Base-by-base conservation (phyloP, 768 basidiomycete genomes). In the Mycena chlorophos region DNA sequence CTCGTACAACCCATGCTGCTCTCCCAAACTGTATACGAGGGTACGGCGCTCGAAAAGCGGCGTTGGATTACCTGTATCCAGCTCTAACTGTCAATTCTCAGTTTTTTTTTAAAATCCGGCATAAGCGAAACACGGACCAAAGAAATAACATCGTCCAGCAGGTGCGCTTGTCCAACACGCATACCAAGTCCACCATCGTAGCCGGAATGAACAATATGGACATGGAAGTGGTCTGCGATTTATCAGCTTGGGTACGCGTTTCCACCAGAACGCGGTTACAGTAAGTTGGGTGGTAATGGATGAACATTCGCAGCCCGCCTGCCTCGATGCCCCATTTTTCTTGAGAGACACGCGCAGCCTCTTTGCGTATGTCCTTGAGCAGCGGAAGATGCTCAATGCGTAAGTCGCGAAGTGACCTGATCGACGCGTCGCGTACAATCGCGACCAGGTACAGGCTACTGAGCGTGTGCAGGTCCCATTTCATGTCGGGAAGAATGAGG, bases 221-320 rank as follows among this genome's bases (percentile, higher is more conserved):
- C 89, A 58, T 98, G 94, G 66, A 97, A 93, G 64, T 94, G 94
- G 66, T 97, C 94, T 96, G 42, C 19, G n/a, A n/a, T n/a, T n/a
- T 40, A 40, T n/a, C 23, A 34, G 47, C n/a, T 38, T 22, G 42
- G 27, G 22, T 28, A 3, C 10, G 3, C 25, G 48, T 46, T 39
- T 13, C 26, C 5, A 52, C 54, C 13, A 19, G 23, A 52, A 47
- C 43, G 8, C 12, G 52, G 90, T 59, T 55, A 95, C 95, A 98
- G 67, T 98, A 98, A 31, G 87, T 90, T 0, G 96, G 96, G 66
- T 97, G 95, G 68, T 99, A 99, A 68, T 99, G 97, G 14, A 98
- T 73, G 64, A 86, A 94, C 75, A 95, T 76, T 63, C 94, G 75
- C 55, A 97, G 65, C 10, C 83, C 78, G 3, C 85, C 87, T 16